phyloP scores from a whole-genome alignment of 768 basidiomycete species.

The Inosperma sp. region DNA sequence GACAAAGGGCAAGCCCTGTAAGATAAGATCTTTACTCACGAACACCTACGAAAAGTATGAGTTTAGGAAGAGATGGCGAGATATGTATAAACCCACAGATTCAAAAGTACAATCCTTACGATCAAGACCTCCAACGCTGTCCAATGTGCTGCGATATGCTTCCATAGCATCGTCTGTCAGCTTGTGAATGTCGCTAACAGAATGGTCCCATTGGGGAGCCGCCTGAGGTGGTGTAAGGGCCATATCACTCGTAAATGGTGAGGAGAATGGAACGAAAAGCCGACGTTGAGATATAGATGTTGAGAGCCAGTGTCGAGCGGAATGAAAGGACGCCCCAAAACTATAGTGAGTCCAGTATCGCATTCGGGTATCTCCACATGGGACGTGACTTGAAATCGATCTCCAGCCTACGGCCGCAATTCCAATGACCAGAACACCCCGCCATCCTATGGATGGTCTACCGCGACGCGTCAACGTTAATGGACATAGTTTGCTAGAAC shows the following conservation, averaged over 20 bases:
- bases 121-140: constrained; percentile 56
- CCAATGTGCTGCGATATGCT: constrained; percentile 48
- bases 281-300: background rate
- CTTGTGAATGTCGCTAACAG: constrained; percentile 51
- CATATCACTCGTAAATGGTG: constrained; percentile 36
- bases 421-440: constrained; percentile 39
- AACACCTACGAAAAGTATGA: constrained; percentile 50
- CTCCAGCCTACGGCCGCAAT: constrained; percentile 36
- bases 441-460: too few species aligned
- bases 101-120: constrained; percentile 58
- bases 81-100: constrained; percentile 44
- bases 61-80: constrained; percentile 7
- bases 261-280: constrained; percentile 20
- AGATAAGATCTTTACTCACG: constrained; percentile 43
- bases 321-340: too few species aligned
- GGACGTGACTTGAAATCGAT: constrained; percentile 35
- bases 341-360: constrained; percentile 24
- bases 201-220: constrained; percentile 63
- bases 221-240: constrained; percentile 59
- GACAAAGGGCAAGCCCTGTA: background rate
- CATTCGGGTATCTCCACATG: constrained; percentile 39
- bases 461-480: too few species aligned
- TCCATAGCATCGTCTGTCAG: constrained; percentile 58
- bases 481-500: too few species aligned
- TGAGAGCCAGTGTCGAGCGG: too few species aligned